These are phyloP conservation scores for Kuraishia floccosa DNA, from an alignment of 805 yeast species.

Conservation along the genomic window DNA sequence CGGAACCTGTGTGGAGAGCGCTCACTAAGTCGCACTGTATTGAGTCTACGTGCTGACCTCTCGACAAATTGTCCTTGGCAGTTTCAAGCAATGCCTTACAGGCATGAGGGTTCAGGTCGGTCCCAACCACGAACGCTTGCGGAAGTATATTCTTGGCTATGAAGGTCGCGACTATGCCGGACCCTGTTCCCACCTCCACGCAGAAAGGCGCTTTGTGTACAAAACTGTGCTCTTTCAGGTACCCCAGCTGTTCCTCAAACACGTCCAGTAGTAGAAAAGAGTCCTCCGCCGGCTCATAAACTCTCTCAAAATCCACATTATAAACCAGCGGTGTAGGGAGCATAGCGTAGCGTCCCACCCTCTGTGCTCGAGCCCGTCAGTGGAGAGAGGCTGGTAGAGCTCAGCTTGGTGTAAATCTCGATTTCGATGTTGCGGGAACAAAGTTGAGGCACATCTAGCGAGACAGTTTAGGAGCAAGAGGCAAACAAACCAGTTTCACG, in stretches of 20 bases:
- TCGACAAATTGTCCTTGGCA: slow-evolving; percentile 10
- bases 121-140: slow-evolving; percentile 43
- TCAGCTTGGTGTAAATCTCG: no score
- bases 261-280: slow-evolving; percentile 75
- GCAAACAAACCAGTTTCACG: no score
- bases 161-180: slow-evolving; percentile 83
- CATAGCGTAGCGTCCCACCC: slow-evolving; percentile 30
- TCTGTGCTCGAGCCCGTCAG: not conserved
- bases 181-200: slow-evolving; percentile 84
- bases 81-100: slow-evolving; percentile 42
- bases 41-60: slow-evolving; percentile 23
- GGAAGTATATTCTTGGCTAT: slow-evolving; percentile 48
- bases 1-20: slow-evolving; percentile 27
- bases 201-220: slow-evolving; percentile 35
- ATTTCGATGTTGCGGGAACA: not conserved
- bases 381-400: not conserved
- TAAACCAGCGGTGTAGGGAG: slow-evolving; percentile 64
- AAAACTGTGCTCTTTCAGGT: slow-evolving; percentile 17
- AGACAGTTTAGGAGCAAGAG: not conserved
- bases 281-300: slow-evolving; percentile 95
- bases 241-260: slow-evolving; percentile 46
- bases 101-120: slow-evolving; percentile 78
- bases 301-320: slow-evolving; percentile 50
- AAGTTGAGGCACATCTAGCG: not conserved
- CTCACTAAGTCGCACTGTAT: slow-evolving; percentile 49